Evolutionary conservation across 169 alveolate genomes (phyloP).

Genomic region (Plasmodium reichenowi): DNA sequence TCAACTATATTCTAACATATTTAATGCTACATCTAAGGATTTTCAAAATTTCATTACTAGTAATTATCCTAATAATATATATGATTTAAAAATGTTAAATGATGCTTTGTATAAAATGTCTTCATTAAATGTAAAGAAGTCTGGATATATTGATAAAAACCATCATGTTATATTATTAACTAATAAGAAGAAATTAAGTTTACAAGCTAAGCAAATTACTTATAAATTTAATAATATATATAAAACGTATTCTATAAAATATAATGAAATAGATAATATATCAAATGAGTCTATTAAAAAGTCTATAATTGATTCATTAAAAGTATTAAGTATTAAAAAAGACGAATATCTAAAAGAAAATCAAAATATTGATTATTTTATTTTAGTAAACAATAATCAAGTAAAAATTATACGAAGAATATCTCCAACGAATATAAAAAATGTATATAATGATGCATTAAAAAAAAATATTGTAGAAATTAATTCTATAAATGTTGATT

Average conservation of each 20-base stretch:
- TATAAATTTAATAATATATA: slow-evolving; percentile 31
- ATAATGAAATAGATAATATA: slow-evolving; percentile 32
- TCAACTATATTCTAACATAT: slow-evolving; percentile 78
- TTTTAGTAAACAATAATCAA: slow-evolving; percentile 40
- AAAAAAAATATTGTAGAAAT: slow-evolving; percentile 39
- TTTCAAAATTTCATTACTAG: slow-evolving; percentile 69
- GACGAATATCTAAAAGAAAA: slow-evolving; percentile 51
- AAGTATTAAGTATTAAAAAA: slow-evolving; percentile 61
- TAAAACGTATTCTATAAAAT: slow-evolving; percentile 23
- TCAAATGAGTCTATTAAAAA: slow-evolving; percentile 29
- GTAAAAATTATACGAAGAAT: slow-evolving; percentile 54
- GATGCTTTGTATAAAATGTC: neutral
- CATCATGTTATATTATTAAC: slow-evolving; percentile 25
- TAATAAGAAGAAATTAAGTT: slow-evolving; percentile 36
- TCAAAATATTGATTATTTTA: slow-evolving; percentile 51
- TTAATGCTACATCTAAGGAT: slow-evolving; percentile 76
- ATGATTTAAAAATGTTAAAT: slow-evolving; percentile 17
- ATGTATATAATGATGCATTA: slow-evolving; percentile 63
- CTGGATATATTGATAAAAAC: slow-evolving; percentile 40
- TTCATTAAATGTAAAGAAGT: neutral
- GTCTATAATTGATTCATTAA: slow-evolving; percentile 34
- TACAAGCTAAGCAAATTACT: slow-evolving; percentile 42
- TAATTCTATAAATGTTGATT: slow-evolving; percentile 39
- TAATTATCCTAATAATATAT: slow-evolving; percentile 67
- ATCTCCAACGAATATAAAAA: slow-evolving; percentile 43